A percentile compares a stretch with the other conserved stretches of the same genome.
Evolutionary conservation across 1,284 basidiomycete genomes (phyloP).

Genomic region (Fomitiporia mediterranea): DNA sequence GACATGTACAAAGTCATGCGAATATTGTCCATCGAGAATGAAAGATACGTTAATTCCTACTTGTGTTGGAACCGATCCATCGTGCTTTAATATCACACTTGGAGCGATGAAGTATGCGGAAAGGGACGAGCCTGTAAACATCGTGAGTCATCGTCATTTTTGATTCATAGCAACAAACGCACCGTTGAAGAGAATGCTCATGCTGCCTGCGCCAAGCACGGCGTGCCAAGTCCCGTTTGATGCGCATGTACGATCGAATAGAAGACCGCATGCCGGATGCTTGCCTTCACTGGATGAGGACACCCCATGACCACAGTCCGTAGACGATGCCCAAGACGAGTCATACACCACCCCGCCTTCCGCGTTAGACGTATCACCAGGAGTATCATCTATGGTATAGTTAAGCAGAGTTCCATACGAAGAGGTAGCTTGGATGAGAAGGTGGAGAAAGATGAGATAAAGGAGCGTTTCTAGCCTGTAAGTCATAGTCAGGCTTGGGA

Average conservation of each 20-base stretch:
- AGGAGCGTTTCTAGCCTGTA: not conserved
- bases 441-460: not conserved
- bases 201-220: not conserved
- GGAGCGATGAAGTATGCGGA: constrained; percentile 8
- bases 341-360: not conserved
- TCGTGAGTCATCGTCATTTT: not conserved
- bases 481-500: not conserved
- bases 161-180: not conserved
- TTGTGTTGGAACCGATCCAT: not conserved
- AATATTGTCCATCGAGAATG: not conserved
- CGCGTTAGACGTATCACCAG: not conserved
- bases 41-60: not conserved
- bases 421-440: not conserved
- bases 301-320: not conserved
- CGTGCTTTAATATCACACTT: not conserved
- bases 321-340: not conserved
- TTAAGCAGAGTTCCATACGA: not conserved
- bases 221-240: constrained; percentile 2
- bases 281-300: not conserved
- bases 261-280: not conserved
- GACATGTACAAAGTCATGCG: not conserved
- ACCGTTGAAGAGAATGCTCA: constrained; percentile 7
- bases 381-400: constrained; percentile 6
- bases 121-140: not conserved
- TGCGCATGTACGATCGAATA: not conserved